These are phyloP conservation scores for Hyphopichia pseudoburtonii DNA, from an alignment of 1,139 yeast species.

Conservation along the genomic window DNA sequence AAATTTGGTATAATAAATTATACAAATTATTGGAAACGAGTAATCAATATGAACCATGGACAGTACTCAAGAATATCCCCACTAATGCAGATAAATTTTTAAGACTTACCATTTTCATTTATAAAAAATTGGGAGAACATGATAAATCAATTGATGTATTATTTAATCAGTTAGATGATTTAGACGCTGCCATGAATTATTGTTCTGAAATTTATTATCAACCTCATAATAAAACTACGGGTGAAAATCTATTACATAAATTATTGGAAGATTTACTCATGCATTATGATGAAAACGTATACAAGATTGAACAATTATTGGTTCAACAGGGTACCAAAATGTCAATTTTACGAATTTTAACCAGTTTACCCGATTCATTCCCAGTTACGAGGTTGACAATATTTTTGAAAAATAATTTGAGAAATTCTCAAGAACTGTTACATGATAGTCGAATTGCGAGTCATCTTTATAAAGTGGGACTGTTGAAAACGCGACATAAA, in stretches of 20 bases:
- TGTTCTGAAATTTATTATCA: constrained; percentile 51
- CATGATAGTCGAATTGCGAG: constrained; percentile 28
- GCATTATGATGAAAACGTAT: constrained; percentile 29
- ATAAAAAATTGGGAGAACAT: constrained; percentile 62
- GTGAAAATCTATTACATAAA: constrained; percentile 39
- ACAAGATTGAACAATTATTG: constrained; percentile 45
- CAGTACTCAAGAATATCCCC: constrained; percentile 39
- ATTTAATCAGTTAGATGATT: constrained; percentile 58
- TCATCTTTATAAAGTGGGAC: constrained; percentile 39
- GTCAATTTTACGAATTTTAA: constrained; percentile 50
- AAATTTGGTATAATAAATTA: constrained; percentile 34
- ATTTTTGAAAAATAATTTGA: constrained; percentile 50
- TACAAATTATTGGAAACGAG: constrained; percentile 35
- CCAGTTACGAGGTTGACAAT: constrained; percentile 43
- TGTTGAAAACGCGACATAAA: constrained; percentile 31
- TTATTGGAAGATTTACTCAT: constrained; percentile 39
- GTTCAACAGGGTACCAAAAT: constrained; percentile 53
- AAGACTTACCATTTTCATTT: constrained; percentile 56
- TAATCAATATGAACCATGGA: constrained; percentile 46
- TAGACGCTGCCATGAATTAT: constrained; percentile 57
- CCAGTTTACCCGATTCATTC: constrained; percentile 50
- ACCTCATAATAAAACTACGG: constrained; percentile 35
- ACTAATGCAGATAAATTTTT: constrained; percentile 34
- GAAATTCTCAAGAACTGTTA: constrained; percentile 26
- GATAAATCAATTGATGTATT: constrained; percentile 63